Evolutionary conservation across 371 early-diverging fungal genomes (phyloP), one percentile per base, ranked within the genome.

Genomic region (Mucor lusitanicus): DNA sequence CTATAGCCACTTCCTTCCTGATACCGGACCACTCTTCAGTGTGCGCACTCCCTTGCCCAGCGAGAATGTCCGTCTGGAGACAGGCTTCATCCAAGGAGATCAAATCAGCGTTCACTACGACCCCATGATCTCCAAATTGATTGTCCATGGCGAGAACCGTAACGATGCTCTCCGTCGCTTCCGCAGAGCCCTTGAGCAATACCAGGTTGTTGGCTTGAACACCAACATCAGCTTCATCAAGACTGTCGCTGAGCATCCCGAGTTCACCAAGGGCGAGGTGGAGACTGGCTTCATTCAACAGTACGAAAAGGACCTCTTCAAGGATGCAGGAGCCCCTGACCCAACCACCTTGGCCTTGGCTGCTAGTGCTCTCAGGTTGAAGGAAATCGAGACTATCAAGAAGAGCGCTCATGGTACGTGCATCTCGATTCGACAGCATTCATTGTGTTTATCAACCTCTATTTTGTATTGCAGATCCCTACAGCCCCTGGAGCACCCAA

Each of bases 41-140:
- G 80, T 95, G 57, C 75, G 80, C 46, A 93, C 94, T n/a, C 91
- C 93, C 21, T 72, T 76, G 5, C 57, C 81, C 33, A 89, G 88
- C 3, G 62, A 68, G 7, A 85, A 80, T 54, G 85, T 95, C 53
- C 92, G 97, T 30, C 76, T 96, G 46, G 98, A 98, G 78, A 96
- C 97, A 4, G 97, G 97, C 44, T 96, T 97, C 60, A 77, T 91
- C 25, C 86, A 95, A 74, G 98, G 97, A 13, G 97, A 97, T 73
- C 85, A 90, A 59, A 94, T 98, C 72, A 91, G 90, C 35, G 95
- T 98, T 0, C 90, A 97, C 75, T 97, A 97, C 68, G 99, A 94
- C 61, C 98, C 99, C 58, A 98, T 99, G 96, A 98, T 99, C 53
- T 93, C 97, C 56, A 98, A 99, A 77, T 82, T 99, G 48, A 92